phyloP scores from a whole-genome alignment of 345 rosid genomes.

The Populus nigra region DNA sequence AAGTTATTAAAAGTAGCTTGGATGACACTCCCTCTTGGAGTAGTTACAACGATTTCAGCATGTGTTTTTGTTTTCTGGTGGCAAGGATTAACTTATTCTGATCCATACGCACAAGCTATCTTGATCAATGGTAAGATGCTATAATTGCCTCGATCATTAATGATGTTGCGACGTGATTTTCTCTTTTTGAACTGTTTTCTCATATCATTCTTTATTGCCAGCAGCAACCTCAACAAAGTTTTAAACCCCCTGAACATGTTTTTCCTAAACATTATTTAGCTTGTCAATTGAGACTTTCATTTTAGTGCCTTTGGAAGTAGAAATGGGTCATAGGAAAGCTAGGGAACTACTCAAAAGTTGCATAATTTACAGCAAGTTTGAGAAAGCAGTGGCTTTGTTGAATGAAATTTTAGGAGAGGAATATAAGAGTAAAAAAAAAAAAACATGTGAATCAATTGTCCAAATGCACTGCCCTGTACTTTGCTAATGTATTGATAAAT shows the following conservation, averaged over 20 bases:
- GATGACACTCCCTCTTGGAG: slow-evolving; percentile 69
- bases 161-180: not conserved
- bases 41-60: slow-evolving; percentile 53
- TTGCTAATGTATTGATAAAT: not conserved
- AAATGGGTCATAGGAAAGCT: not conserved
- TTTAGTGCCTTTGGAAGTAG: not conserved
- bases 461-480: not conserved
- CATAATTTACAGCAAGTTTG: not conserved
- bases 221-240: not conserved
- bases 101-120: slow-evolving; percentile 72
- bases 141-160: not conserved
- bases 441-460: not conserved
- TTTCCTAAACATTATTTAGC: not conserved
- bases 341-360: not conserved
- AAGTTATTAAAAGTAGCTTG: slow-evolving; percentile 79
- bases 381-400: not conserved
- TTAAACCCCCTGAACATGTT: not conserved
- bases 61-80: slow-evolving; percentile 69
- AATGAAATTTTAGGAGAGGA: not conserved
- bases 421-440: not conserved
- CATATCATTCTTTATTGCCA: not conserved
- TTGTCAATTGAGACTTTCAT: not conserved
- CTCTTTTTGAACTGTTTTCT: not conserved
- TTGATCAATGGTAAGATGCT: slow-evolving; percentile 65
- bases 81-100: slow-evolving; percentile 63